Conservation (phyloP, 768 basidiomycete genomes). For the Serendipita sp. region DNA sequence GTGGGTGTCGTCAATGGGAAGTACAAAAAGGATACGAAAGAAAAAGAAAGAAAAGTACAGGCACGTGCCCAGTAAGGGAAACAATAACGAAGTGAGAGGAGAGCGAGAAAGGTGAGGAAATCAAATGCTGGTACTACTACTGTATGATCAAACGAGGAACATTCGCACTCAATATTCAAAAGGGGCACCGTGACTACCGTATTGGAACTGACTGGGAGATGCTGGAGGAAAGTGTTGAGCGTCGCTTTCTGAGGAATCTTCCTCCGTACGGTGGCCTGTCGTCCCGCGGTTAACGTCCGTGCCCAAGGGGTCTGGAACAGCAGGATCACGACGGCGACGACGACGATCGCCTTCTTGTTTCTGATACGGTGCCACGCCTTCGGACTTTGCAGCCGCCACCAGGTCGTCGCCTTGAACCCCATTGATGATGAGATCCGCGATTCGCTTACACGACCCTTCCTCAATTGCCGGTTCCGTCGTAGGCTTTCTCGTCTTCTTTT, state of each 20-base stretch:
- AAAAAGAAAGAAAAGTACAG: no score
- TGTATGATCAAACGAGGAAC: not conserved
- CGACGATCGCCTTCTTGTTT: not conserved
- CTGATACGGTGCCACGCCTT: not conserved
- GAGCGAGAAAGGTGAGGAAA: not conserved
- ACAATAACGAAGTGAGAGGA: not conserved
- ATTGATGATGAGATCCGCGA: constrained; percentile 1
- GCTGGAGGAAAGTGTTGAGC: not conserved
- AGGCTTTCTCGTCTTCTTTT: constrained; percentile 4
- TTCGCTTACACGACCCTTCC: not conserved
- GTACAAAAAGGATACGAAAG: no score
- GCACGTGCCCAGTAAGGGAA: not conserved
- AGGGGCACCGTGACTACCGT: not conserved
- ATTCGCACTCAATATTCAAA: not conserved
- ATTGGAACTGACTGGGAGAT: not conserved
- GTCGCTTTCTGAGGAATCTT: not conserved
- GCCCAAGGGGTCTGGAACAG: not conserved
- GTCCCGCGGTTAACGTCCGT: not conserved
- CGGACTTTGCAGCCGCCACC: not conserved
- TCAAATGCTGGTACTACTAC: not conserved
- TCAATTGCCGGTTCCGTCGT: constrained; percentile 1
- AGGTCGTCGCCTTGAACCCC: not conserved
- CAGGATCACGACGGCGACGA: not conserved
- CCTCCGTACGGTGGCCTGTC: not conserved
- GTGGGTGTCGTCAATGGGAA: no score